Conservation (phyloP, 805 yeast genomes). For the Wickerhamomyces xylosicus region DNA sequence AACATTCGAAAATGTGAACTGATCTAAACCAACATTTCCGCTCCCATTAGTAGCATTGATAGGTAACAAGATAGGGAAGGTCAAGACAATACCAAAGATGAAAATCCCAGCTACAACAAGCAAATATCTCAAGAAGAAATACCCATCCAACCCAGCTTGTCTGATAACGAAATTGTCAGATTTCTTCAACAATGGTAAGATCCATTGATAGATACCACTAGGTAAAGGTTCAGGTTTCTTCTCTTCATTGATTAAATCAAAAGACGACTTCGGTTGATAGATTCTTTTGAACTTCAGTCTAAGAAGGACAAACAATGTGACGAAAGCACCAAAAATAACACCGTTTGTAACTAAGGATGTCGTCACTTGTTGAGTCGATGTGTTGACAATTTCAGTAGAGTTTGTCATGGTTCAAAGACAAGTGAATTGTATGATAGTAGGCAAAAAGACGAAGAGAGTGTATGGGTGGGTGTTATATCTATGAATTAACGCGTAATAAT, state of each 20-base stretch:
- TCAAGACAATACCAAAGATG: conserved; percentile 41
- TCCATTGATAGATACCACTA: conserved; percentile 61
- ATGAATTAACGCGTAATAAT: too few species aligned
- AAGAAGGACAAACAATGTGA: conserved; percentile 51
- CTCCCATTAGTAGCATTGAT: conserved; percentile 66
- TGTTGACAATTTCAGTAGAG: conserved; percentile 14
- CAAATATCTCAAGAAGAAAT: conserved; percentile 76
- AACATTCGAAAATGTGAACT: conserved; percentile 70
- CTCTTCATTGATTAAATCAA: conserved; percentile 45
- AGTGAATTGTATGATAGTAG: background rate
- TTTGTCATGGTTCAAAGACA: conserved; percentile 5
- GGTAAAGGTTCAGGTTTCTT: conserved; percentile 70
- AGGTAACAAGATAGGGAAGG: conserved; percentile 70
- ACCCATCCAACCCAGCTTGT: conserved; percentile 92
- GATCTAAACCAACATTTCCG: conserved; percentile 59
- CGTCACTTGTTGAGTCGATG: conserved; percentile 68
- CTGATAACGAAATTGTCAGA: conserved; percentile 68
- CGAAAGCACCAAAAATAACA: conserved; percentile 51
- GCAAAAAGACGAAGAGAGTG: background rate
- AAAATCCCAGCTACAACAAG: conserved; percentile 43
- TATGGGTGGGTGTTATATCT: too few species aligned
- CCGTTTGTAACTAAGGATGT: conserved; percentile 65
- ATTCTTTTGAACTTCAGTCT: conserved; percentile 60
- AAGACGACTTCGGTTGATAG: conserved; percentile 74
- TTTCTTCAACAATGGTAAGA: conserved; percentile 48